Percentiles rank a stretch among this genome's conserved stretches.
phyloP scores from a whole-genome alignment of 306 rosid species.

The Canavalia gladiata region DNA sequence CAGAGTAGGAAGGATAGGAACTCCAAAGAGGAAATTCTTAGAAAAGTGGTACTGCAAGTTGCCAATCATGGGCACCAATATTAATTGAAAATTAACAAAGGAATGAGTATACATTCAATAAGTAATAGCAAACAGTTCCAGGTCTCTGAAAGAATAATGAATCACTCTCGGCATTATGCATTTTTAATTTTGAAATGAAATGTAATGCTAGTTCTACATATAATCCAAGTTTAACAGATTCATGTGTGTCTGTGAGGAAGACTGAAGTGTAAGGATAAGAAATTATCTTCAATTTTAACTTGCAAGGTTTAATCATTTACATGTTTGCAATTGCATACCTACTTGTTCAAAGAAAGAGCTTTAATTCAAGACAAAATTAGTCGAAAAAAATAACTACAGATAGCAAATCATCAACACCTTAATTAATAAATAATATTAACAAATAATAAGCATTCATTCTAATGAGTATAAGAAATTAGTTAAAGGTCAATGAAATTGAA shows the following conservation, averaged over 20 bases:
- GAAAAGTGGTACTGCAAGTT: not conserved
- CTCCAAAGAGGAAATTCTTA: not conserved
- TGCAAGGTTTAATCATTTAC: not conserved
- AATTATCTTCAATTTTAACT: not conserved
- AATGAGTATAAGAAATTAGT: not conserved
- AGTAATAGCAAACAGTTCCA: constrained; percentile 13
- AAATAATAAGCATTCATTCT: not conserved
- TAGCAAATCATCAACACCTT: not conserved
- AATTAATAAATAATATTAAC: too few species aligned
- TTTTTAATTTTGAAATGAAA: constrained; percentile 23
- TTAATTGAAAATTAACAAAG: not conserved
- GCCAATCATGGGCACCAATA: not conserved
- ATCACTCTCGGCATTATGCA: not conserved
- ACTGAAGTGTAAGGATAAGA: not conserved
- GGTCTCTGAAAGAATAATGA: not conserved
- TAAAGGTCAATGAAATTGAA: not conserved
- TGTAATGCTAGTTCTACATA: constrained; percentile 1
- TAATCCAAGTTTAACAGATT: not conserved
- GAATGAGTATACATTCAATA: not conserved
- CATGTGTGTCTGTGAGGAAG: not conserved
- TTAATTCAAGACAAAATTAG: not conserved
- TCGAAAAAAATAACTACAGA: not conserved
- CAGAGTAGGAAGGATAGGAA: not conserved
- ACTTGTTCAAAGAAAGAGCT: not conserved
- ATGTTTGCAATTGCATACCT: not conserved